These are phyloP conservation scores for Fraxinus ornus DNA, from an alignment of 305 asterid species.

Conservation along the genomic window DNA sequence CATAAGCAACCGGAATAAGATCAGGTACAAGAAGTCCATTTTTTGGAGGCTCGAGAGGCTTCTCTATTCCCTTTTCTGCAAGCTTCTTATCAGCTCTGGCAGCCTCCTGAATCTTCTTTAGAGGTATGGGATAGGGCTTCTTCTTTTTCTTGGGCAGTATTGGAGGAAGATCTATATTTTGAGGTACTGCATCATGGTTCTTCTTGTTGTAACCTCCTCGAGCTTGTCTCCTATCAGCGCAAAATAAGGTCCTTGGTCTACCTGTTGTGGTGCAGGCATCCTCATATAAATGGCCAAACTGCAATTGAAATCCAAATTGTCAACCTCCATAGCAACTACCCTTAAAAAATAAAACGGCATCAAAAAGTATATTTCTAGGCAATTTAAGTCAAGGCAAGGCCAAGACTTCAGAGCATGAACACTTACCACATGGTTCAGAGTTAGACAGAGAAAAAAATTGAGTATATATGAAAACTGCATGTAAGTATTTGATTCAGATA, in stretches of 20 bases:
- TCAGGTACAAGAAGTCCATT: slow-evolving; percentile 75
- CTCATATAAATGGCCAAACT: slow-evolving; percentile 36
- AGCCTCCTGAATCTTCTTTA: slow-evolving; percentile 65
- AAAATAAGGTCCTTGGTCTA: slow-evolving; percentile 33
- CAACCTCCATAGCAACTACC: slow-evolving; percentile 23
- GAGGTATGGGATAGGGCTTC: slow-evolving; percentile 81
- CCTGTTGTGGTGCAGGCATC: slow-evolving; percentile 32
- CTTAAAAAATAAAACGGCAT: not conserved
- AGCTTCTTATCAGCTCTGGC: slow-evolving; percentile 79
- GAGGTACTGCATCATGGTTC: slow-evolving; percentile 45
- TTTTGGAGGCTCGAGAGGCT: slow-evolving; percentile 79
- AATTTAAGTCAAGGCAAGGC: slow-evolving; percentile 1
- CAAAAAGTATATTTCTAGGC: not conserved
- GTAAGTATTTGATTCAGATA: not conserved
- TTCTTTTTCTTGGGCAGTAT: slow-evolving; percentile 71
- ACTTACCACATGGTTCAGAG: not conserved
- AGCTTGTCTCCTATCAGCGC: slow-evolving; percentile 40
- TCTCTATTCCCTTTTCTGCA: slow-evolving; percentile 85
- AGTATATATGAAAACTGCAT: not conserved
- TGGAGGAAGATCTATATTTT: slow-evolving; percentile 80
- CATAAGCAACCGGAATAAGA: slow-evolving; percentile 65
- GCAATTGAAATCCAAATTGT: slow-evolving; percentile 38
- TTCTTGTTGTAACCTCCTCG: slow-evolving; percentile 35
- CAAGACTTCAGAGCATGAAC: slow-evolving; percentile 13
- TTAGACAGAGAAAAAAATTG: not conserved